phyloP scores from a whole-genome alignment of 2,329 filamentous ascomycete species.

The Myriosclerotinia curreyana region DNA sequence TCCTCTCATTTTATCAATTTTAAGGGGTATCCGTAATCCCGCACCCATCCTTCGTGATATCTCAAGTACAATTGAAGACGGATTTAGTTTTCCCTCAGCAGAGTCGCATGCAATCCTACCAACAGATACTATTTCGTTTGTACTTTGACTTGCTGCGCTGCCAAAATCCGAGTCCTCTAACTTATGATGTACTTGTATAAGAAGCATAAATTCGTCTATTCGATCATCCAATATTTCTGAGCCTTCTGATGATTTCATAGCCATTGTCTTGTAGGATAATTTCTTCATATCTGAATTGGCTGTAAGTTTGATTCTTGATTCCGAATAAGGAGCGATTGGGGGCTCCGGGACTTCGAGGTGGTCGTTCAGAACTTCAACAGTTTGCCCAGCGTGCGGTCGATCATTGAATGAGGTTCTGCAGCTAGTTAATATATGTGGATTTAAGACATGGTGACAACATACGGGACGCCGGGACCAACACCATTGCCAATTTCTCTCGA shows the following conservation, averaged over 20 bases:
- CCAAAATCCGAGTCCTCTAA: conserved; percentile 81
- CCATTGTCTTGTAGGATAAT: conserved; percentile 85
- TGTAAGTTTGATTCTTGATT: conserved; percentile 78
- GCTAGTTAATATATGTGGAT: conserved; percentile 39
- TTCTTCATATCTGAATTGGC: conserved; percentile 88
- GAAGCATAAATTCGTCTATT: conserved; percentile 81
- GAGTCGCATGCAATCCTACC: conserved; percentile 89
- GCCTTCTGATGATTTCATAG: conserved; percentile 89
- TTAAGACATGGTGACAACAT: conserved; percentile 12
- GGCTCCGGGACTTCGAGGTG: conserved; percentile 66
- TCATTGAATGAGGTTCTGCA: conserved; percentile 67
- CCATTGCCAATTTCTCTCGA: background rate
- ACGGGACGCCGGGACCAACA: background rate
- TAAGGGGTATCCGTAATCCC: conserved; percentile 76
- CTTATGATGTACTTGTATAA: conserved; percentile 70
- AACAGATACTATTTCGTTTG: conserved; percentile 82
- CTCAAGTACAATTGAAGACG: conserved; percentile 82
- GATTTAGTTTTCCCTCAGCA: conserved; percentile 80
- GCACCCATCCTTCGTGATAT: conserved; percentile 80
- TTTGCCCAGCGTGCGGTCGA: conserved; percentile 74
- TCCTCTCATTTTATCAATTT: conserved; percentile 62
- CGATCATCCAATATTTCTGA: conserved; percentile 93
- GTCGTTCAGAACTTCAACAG: conserved; percentile 78
- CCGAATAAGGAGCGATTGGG: conserved; percentile 67
- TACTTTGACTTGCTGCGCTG: conserved; percentile 80